Evolutionary conservation across 2,329 filamentous ascomycete species (phyloP).

Genomic region (Domatiomyces catenatus): DNA sequence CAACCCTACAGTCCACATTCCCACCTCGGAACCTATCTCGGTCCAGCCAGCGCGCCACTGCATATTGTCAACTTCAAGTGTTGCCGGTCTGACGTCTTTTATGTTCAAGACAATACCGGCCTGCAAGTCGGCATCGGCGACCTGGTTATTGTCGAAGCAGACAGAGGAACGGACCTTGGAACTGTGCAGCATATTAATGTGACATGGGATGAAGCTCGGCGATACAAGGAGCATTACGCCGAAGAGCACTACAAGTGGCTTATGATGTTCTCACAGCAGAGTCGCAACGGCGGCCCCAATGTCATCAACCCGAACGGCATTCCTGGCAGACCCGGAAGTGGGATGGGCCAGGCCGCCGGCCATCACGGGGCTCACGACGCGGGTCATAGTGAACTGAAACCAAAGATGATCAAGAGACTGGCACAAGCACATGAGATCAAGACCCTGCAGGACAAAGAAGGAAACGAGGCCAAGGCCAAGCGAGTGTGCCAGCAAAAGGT

Average conservation of each 20-base stretch:
- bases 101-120: conserved; percentile 89
- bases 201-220: conserved; percentile 72
- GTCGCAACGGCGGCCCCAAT: conserved; percentile 29
- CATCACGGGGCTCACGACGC: conserved; percentile 60
- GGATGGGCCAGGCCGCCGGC: conserved; percentile 55
- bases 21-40: conserved; percentile 14
- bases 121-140: conserved; percentile 81
- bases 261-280: conserved; percentile 92
- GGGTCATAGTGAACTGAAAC: conserved; percentile 63
- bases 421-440: conserved; percentile 85
- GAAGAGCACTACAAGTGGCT: conserved; percentile 97
- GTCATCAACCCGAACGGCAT: conserved; percentile 35
- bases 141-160: conserved; percentile 91
- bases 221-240: conserved; percentile 76
- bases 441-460: conserved; percentile 83
- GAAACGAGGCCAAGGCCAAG: conserved; percentile 94
- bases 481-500: conserved; percentile 94
- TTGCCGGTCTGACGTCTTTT: conserved; percentile 86
- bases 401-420: conserved; percentile 90
- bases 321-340: conserved; percentile 51
- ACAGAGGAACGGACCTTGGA: conserved; percentile 87
- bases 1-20: conserved; percentile 13
- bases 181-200: conserved; percentile 82
- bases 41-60: conserved; percentile 48
- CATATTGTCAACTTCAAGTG: conserved; percentile 96